Percentiles rank a stretch among this genome's conserved stretches.
phyloP scores from a whole-genome alignment of 2,329 filamentous ascomycete genomes.

The Pseudogymnoascus sp. region DNA sequence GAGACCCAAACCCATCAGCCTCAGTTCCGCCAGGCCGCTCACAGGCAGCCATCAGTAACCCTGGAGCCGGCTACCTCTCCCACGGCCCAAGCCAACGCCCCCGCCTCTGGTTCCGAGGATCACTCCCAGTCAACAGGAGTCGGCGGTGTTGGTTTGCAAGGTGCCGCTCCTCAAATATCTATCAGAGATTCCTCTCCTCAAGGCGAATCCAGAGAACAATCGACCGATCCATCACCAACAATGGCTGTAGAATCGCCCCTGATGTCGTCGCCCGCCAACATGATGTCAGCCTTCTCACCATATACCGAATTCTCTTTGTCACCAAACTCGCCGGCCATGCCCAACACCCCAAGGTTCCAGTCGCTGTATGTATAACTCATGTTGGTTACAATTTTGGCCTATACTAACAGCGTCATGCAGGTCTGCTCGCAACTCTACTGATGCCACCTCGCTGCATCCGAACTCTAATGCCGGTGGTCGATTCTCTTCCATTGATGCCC shows the following conservation, averaged over 20 bases:
- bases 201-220: neutral
- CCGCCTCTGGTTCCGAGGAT: constrained; percentile 2
- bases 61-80: neutral
- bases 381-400: neutral
- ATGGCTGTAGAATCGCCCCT: constrained; percentile 59
- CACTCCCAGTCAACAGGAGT: neutral
- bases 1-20: constrained; percentile 2
- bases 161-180: constrained; percentile 3
- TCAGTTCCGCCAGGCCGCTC: constrained; percentile 6
- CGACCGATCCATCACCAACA: constrained; percentile 3
- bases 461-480: constrained; percentile 34
- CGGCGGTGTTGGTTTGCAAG: constrained; percentile 7
- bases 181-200: constrained; percentile 7
- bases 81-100: constrained; percentile 9
- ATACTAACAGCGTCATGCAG: constrained; percentile 6
- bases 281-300: constrained; percentile 47
- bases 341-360: constrained; percentile 39
- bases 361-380: constrained; percentile 39
- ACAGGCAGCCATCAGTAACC: neutral
- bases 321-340: constrained; percentile 43
- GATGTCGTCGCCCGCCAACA: constrained; percentile 53
- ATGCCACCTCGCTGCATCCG: constrained; percentile 46
- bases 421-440: constrained; percentile 38
- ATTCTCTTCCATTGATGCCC: constrained; percentile 28
- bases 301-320: constrained; percentile 49